A percentile compares a stretch with the other conserved stretches of the same genome.
phyloP scores from a whole-genome alignment of 2,329 filamentous ascomycete species.

The Exophiala alcalophila region DNA sequence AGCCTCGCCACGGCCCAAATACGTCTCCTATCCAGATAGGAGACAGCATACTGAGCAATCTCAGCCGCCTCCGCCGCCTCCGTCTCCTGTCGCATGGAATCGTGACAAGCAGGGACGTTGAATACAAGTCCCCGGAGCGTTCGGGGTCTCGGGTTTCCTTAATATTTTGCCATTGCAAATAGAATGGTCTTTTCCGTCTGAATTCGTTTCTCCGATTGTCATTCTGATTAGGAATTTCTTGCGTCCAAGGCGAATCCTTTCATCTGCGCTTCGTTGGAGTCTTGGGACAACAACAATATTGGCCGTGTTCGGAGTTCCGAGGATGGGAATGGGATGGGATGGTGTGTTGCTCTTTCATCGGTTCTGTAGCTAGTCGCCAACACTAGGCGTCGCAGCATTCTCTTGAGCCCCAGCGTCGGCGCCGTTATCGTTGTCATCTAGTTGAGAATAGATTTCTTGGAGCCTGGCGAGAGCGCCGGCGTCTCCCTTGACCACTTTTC shows the following conservation, averaged over 20 bases:
- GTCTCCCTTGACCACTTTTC: conserved; percentile 39
- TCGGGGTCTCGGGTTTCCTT: conserved; percentile 3
- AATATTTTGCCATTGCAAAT: conserved; percentile 5
- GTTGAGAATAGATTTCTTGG: conserved; percentile 38
- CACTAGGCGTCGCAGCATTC: conserved; percentile 2
- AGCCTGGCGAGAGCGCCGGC: conserved; percentile 36
- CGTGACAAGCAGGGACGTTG: conserved; percentile 22
- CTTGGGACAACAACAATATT: neutral
- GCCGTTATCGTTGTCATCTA: conserved; percentile 7
- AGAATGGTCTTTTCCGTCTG: conserved; percentile 4
- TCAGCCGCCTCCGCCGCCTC: conserved; percentile 27
- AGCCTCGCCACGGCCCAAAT: conserved; percentile 37
- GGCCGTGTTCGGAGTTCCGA: no score
- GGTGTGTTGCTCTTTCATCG: no score
- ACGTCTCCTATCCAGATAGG: conserved; percentile 31
- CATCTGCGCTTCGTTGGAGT: no score
- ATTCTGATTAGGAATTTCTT: conserved; percentile 5
- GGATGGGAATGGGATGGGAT: no score
- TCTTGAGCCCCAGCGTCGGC: no score
- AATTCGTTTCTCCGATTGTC: conserved; percentile 18
- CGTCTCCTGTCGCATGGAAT: conserved; percentile 28
- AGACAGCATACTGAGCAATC: conserved; percentile 23
- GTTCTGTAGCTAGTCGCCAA: no score
- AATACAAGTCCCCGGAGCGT: neutral
- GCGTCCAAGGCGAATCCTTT: no score